phyloP scores from a whole-genome alignment of 2,329 filamentous ascomycete genomes.

The Trichoderma gracile region DNA sequence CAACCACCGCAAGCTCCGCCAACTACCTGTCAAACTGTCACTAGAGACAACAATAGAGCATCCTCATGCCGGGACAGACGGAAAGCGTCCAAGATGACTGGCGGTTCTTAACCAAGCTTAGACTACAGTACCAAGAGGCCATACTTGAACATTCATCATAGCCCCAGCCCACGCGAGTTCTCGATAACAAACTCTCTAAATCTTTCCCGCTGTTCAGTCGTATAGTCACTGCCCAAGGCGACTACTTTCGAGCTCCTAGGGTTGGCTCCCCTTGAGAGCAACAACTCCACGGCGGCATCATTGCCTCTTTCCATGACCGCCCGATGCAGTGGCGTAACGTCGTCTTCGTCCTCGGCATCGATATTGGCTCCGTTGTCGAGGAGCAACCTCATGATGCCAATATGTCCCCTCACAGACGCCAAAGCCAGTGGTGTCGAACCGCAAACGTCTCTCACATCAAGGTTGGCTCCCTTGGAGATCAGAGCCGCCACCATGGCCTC shows the following conservation, averaged over 20 bases:
- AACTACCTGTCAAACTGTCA: no score
- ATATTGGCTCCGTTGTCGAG: not conserved
- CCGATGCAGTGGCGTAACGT: not conserved
- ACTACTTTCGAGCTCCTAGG: no score
- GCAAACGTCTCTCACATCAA: not conserved
- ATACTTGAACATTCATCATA: no score
- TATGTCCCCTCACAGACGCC: not conserved
- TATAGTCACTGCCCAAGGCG: no score
- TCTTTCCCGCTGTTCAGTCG: not conserved
- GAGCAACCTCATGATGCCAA: not conserved
- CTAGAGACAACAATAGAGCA: no score
- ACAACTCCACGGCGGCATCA: not conserved
- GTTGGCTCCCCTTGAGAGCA: not conserved
- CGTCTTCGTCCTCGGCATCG: not conserved
- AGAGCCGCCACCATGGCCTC: not conserved
- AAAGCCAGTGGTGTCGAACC: not conserved
- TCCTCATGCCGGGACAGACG: no score
- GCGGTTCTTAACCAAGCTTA: no score
- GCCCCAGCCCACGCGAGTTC: no score
- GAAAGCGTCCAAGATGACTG: no score
- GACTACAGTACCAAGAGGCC: no score
- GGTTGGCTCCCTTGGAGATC: not conserved
- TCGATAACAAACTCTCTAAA: not conserved
- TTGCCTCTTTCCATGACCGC: no score
- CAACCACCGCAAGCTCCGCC: no score